Evolutionary conservation across 371 early-diverging fungal species (phyloP).

Genomic region (Mucor saturninus): DNA sequence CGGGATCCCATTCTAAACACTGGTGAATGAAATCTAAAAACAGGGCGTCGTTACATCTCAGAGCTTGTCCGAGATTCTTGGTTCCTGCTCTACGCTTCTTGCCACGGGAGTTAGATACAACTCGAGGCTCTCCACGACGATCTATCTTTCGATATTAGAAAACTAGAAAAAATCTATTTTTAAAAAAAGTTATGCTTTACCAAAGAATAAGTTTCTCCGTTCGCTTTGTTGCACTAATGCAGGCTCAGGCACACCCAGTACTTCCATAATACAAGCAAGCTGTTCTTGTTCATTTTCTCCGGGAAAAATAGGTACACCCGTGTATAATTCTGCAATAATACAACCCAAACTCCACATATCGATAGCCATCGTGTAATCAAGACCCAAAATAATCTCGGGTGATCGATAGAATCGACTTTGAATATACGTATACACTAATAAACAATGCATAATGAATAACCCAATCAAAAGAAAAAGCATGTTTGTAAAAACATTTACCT

Average conservation of each 20-base stretch:
- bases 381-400: constrained; percentile 94
- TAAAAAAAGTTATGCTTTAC: constrained; percentile 37
- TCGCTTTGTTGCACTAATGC: constrained; percentile 79
- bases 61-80: constrained; percentile 72
- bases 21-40: constrained; percentile 87
- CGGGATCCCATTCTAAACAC: constrained; percentile 93
- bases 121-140: constrained; percentile 68
- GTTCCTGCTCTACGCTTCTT: constrained; percentile 82
- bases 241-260: constrained; percentile 81
- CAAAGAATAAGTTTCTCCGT: constrained; percentile 88
- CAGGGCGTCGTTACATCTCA: constrained; percentile 71
- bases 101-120: constrained; percentile 86
- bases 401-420: constrained; percentile 97
- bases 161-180: constrained; percentile 1
- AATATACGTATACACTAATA: constrained; percentile 88
- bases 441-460: background rate
- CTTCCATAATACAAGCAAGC: constrained; percentile 91
- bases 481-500: background rate
- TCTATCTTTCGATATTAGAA: constrained; percentile 42
- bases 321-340: constrained; percentile 93
- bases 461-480: background rate
- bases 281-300: constrained; percentile 96
- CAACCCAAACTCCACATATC: constrained; percentile 99
- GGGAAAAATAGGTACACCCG: constrained; percentile 90
- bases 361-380: constrained; percentile 83